Evolutionary conservation across 208 protist species (phyloP).

Genomic region (Phytomonas sp.): DNA sequence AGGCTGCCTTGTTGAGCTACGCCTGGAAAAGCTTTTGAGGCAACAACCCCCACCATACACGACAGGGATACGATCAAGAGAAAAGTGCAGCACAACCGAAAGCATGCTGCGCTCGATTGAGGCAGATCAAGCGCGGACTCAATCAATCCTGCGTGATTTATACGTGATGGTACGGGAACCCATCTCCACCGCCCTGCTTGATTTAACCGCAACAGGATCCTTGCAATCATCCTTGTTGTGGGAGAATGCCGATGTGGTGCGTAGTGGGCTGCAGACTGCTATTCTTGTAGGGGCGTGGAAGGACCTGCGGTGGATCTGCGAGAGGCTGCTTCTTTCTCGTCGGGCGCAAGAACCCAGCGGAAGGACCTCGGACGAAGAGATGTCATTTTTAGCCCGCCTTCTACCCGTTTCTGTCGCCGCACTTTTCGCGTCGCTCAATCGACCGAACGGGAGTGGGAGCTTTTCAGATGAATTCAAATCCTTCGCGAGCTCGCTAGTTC

Average conservation of each 20-base stretch:
- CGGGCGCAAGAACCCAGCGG: not conserved
- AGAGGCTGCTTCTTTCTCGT: not conserved
- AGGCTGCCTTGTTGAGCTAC: not conserved
- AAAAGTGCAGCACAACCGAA: not conserved
- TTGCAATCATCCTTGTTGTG: not conserved
- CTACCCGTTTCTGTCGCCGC: not conserved
- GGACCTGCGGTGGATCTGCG: not conserved
- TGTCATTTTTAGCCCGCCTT: not conserved
- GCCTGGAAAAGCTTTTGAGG: not conserved
- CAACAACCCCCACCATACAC: not conserved
- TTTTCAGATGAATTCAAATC: not conserved
- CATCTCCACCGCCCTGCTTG: not conserved
- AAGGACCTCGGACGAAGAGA: not conserved
- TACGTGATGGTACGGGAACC: not conserved
- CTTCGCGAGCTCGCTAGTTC: not conserved
- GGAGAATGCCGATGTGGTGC: not conserved
- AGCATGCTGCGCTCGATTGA: not conserved
- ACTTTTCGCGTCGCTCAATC: not conserved
- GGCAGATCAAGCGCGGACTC: not conserved
- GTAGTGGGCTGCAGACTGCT: not conserved
- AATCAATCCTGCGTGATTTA: not conserved
- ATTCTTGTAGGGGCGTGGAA: not conserved
- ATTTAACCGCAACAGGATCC: not conserved
- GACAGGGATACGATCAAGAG: not conserved
- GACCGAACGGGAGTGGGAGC: not conserved